phyloP scores from a whole-genome alignment of 768 basidiomycete species.

The Sporobolomyces pararoseus region DNA sequence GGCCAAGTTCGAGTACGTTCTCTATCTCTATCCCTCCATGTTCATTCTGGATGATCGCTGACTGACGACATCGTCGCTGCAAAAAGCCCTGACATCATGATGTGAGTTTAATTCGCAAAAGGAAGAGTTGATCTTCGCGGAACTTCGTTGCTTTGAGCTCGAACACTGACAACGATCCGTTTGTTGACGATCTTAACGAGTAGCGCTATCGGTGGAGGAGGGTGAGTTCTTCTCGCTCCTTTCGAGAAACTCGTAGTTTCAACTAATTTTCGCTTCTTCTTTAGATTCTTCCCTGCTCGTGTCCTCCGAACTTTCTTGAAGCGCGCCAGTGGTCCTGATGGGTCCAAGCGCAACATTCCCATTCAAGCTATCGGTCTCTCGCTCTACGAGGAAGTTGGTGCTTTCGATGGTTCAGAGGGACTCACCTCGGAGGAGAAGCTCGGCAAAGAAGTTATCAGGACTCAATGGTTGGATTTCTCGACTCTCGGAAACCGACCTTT shows the following conservation, averaged over 20 bases:
- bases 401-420: conserved; percentile 26
- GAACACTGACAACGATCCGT: no score
- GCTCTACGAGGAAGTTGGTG: conserved; percentile 75
- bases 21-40: neutral
- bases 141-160: neutral
- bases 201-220: conserved; percentile 43
- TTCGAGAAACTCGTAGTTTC: neutral
- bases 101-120: conserved; percentile 48
- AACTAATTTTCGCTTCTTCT: neutral
- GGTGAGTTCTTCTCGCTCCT: neutral
- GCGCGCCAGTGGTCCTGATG: conserved; percentile 72
- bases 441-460: conserved; percentile 80
- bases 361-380: conserved; percentile 80
- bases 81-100: conserved; percentile 64
- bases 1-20: conserved; percentile 62
- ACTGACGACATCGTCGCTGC: neutral
- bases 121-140: neutral
- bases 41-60: neutral
- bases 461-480: conserved; percentile 76
- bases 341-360: conserved; percentile 57
- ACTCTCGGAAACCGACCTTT: conserved; percentile 57
- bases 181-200: conserved; percentile 35
- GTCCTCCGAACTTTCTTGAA: conserved; percentile 57
- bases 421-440: conserved; percentile 44
- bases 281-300: conserved; percentile 89